Percentiles rank a stretch among this genome's conserved stretches.
Conservation (phyloP, 352 stramenopile genomes). For the Globisporangium lucens region DNA sequence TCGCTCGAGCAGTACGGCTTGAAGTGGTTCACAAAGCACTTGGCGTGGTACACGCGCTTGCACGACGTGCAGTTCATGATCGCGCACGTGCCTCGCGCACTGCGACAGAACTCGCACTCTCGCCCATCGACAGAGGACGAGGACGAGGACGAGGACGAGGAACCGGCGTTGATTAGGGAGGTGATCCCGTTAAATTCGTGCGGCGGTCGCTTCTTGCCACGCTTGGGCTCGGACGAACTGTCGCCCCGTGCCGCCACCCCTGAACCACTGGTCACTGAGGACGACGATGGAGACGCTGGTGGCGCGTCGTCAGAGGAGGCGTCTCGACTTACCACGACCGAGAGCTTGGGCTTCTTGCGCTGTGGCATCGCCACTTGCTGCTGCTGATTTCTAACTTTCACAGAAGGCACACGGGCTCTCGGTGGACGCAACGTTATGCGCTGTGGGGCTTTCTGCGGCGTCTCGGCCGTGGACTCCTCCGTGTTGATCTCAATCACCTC, state of each 20-base stretch:
- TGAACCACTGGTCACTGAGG: background rate
- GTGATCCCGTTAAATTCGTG: conserved; percentile 7
- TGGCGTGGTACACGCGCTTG: conserved; percentile 39
- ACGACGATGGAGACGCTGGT: background rate
- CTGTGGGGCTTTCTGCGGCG: conserved; percentile 3
- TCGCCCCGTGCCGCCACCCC: background rate
- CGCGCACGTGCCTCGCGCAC: conserved; percentile 28
- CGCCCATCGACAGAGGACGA: conserved; percentile 9
- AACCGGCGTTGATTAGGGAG: background rate
- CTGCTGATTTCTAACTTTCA: background rate
- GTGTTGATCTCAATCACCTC: conserved; percentile 16
- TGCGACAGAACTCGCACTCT: conserved; percentile 45
- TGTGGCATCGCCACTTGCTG: background rate
- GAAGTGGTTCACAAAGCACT: conserved; percentile 39
- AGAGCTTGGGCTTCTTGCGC: conserved; percentile 16
- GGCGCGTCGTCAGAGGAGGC: background rate
- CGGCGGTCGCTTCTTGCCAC: conserved; percentile 1
- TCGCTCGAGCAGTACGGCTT: conserved; percentile 24
- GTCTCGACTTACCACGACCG: background rate
- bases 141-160: background rate
- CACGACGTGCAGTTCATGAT: conserved; percentile 39
- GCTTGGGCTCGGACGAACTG: background rate
- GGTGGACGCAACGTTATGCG: background rate
- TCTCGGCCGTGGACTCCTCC: conserved; percentile 11
- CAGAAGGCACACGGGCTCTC: background rate